Evolutionary conservation across 1,284 basidiomycete species (phyloP).

Genomic region (Boletus holoroseus): DNA sequence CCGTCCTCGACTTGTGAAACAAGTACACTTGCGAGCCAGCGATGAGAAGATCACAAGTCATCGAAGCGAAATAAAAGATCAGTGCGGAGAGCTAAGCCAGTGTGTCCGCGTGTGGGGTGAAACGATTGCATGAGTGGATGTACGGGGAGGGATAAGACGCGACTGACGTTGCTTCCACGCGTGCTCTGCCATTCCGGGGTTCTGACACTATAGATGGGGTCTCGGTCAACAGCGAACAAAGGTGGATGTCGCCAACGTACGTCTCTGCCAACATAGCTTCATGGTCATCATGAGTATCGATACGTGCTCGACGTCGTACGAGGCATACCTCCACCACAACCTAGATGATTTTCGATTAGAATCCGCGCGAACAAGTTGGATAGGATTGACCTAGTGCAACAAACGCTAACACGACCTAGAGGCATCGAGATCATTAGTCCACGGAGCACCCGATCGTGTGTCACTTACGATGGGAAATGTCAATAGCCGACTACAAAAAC

Average conservation of each 20-base stretch:
- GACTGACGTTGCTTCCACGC: constrained; percentile 27
- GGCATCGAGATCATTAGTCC: not conserved
- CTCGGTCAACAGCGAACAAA: not conserved
- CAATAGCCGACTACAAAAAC: constrained; percentile 26
- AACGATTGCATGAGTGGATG: not conserved
- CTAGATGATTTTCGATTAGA: constrained; percentile 9
- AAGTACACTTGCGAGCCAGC: constrained; percentile 31
- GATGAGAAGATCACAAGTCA: constrained; percentile 32
- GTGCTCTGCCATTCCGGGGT: constrained; percentile 29
- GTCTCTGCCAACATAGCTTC: constrained; percentile 28
- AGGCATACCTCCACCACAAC: constrained; percentile 27
- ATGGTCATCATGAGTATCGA: constrained; percentile 4
- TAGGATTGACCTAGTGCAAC: constrained; percentile 28
- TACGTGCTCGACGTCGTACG: not conserved
- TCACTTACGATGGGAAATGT: constrained; percentile 29
- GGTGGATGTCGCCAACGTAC: constrained; percentile 10
- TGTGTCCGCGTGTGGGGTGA: not conserved
- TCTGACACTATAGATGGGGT: constrained; percentile 12
- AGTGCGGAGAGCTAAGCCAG: constrained; percentile 27
- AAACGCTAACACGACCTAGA: constrained; percentile 28
- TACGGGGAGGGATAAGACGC: not conserved
- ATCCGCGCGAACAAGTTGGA: not conserved
- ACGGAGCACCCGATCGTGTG: not conserved
- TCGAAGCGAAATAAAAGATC: constrained; percentile 29
- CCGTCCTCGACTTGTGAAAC: constrained; percentile 32